Evolutionary conservation across 2,329 filamentous ascomycete genomes (phyloP).

Genomic region (Hypoxylon sp.): DNA sequence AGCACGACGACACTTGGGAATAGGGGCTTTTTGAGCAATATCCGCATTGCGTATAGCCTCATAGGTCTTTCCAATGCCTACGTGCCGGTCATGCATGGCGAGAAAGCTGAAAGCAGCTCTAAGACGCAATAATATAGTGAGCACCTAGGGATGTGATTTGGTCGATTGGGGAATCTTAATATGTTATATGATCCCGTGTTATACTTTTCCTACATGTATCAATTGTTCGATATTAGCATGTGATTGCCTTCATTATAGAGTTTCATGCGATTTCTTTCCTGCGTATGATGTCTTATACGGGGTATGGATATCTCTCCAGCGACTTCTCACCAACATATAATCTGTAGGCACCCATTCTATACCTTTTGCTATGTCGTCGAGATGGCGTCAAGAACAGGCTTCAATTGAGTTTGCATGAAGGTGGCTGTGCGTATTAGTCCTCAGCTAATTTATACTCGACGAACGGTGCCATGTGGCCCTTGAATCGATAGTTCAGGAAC

Average conservation of each 20-base stretch:
- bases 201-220: no score
- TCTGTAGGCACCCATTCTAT: neutral
- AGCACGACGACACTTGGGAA: constrained; percentile 7
- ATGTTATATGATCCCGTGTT: no score
- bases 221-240: no score
- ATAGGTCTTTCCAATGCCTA: constrained; percentile 34
- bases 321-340: neutral
- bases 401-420: constrained; percentile 17
- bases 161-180: no score
- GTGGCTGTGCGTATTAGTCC: constrained; percentile 17
- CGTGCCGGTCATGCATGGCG: constrained; percentile 35
- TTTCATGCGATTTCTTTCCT: no score
- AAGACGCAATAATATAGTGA: neutral
- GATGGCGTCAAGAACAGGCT: neutral
- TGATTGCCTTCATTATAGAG: no score
- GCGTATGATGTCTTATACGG: no score
- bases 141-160: no score
- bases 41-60: constrained; percentile 32
- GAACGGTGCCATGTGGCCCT: neutral
- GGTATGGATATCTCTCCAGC: neutral
- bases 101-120: constrained; percentile 28
- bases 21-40: constrained; percentile 5
- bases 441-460: constrained; percentile 14
- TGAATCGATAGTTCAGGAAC: neutral
- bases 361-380: constrained; percentile 1